Conservation (phyloP, 345 rosid genomes). For the Populus ilicifolia region DNA sequence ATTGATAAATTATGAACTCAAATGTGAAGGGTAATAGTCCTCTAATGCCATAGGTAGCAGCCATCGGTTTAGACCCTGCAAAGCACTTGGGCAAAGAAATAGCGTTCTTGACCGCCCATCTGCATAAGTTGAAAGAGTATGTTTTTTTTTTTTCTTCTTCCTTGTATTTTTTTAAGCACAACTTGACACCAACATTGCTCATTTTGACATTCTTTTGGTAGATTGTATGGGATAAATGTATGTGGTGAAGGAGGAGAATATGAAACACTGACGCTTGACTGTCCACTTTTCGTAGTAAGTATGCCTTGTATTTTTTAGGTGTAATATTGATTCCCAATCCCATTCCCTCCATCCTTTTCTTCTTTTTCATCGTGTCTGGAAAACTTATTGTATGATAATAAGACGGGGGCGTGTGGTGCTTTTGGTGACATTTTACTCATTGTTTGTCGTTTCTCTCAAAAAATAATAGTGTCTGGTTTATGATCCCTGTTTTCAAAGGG, state of each 20-base stretch:
- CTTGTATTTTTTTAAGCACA: conserved; percentile 1
- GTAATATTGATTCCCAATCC: neutral
- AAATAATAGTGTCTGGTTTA: neutral
- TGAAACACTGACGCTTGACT: conserved; percentile 90
- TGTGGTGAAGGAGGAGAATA: conserved; percentile 99
- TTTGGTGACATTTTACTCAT: neutral
- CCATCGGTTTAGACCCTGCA: conserved; percentile 83
- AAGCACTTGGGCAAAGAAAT: conserved; percentile 92
- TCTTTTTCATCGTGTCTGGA: neutral
- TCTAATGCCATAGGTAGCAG: conserved; percentile 63
- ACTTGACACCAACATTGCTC: neutral
- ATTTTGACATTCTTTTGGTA: conserved; percentile 23
- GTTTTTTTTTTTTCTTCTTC: conserved; percentile 11
- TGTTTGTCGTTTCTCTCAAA: neutral
- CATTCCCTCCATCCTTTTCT: neutral
- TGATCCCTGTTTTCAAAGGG: neutral
- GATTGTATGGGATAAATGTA: conserved; percentile 85
- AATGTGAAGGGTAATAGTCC: neutral
- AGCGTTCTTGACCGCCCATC: conserved; percentile 56
- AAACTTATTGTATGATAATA: neutral
- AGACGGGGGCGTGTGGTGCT: neutral
- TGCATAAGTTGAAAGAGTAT: conserved; percentile 87
- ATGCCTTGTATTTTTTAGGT: conserved; percentile 6
- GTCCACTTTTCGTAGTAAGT: conserved; percentile 84
- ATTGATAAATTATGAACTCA: neutral